phyloP scores from a whole-genome alignment of 495 filamentous ascomycete species.

The Hypoxylon crocopeplum region DNA sequence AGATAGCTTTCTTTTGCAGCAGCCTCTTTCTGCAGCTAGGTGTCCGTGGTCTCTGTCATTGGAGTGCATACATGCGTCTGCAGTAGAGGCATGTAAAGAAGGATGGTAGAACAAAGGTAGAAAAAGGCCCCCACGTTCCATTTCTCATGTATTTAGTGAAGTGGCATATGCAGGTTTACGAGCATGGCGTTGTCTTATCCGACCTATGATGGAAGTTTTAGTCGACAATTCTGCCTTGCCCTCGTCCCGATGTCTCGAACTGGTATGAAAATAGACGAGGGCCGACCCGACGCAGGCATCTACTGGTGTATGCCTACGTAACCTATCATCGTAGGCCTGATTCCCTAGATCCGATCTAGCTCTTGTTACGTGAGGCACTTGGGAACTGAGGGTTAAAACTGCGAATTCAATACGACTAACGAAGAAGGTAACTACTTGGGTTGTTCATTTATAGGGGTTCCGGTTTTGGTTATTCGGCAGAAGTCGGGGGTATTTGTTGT shows the following conservation, averaged over 20 bases:
- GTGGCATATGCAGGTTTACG: constrained; percentile 8
- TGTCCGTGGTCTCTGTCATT: too few species aligned
- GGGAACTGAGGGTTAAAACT: too few species aligned
- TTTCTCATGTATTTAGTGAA: constrained; percentile 1
- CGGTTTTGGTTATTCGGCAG: constrained; percentile 22
- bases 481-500: constrained; percentile 11
- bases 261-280: constrained; percentile 3
- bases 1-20: background rate
- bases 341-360: background rate
- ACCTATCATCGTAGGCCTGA: too few species aligned
- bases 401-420: background rate
- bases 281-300: constrained; percentile 5
- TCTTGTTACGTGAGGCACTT: too few species aligned
- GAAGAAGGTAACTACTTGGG: constrained; percentile 6
- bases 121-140: constrained; percentile 23
- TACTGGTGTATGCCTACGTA: too few species aligned
- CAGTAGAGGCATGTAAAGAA: background rate
- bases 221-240: constrained; percentile 14
- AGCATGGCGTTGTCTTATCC: constrained; percentile 18
- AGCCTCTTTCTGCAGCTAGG: background rate
- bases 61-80: background rate
- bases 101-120: background rate
- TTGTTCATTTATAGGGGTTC: constrained; percentile 1
- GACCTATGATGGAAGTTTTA: constrained; percentile 2
- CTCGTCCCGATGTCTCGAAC: constrained; percentile 16